Evolutionary conservation across 305 asterid species (phyloP), one percentile per base, ranked within the genome.

Genomic region (Fraxinus floribunda): DNA sequence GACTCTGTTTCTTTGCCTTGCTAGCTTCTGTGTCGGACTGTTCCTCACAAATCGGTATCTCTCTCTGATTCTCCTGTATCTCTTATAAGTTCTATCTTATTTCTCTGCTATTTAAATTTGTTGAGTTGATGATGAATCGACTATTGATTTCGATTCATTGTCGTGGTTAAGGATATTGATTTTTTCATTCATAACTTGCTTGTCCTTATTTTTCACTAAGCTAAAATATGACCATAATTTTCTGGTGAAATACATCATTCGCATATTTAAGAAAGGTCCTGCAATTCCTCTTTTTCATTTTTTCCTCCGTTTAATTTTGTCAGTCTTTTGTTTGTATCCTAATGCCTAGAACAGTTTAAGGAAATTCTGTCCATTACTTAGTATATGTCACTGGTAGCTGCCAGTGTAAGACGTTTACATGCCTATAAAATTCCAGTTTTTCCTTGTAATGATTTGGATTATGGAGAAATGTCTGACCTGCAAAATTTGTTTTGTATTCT

Each of bases 21-120:
- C 88, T 73, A 86, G 98, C 79, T 95, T 95, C 75, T 91, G 89
- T 72, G 88, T 89, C 18, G 98, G 98, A 57, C 71, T 95, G 87
- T 75, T 94, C 91, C 91, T 94, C 90, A 92, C 97, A 66, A 89
- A 91, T 84, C 92, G 98, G 98, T 93, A 86, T 75, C 20, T 15
- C 64, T 55, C 64, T 55, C 24, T 55, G 66, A 55, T 55, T 5
- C 66, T n/a, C 10, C 26, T 10, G 41, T 30, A 13, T 70, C 80
- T 82, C 35, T 62, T 29, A 70, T 15, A 38, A 38, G 73, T 34
- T 26, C 64, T 79, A 26, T 79, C 22, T 62, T 60, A 36, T 79
- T 74, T 39, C 77, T 64, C 41, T 30, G 39, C 32, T 24, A 15
- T 46, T 77, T 57, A 7, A 32, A 60, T 35, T 77, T 75, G 64